phyloP scores from a whole-genome alignment of 192 early-diverging fungal genomes.

The Helicostylum pulchrum region DNA sequence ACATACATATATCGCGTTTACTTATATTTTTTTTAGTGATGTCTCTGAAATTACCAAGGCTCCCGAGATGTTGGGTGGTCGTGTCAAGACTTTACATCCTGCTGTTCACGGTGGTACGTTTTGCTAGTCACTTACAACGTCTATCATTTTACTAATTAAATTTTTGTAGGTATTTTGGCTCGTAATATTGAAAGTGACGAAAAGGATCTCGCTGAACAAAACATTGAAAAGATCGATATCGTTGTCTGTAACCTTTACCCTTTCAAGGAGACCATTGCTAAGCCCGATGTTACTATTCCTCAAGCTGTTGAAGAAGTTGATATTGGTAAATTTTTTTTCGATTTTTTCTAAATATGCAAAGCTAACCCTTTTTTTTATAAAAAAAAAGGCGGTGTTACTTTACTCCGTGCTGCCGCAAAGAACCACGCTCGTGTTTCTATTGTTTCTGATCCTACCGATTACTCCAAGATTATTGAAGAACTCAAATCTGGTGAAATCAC shows the following conservation, averaged over 20 bases:
- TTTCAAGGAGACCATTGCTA: conserved; percentile 92
- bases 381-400: conserved; percentile 85
- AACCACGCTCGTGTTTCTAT: conserved; percentile 95
- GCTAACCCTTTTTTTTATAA: conserved; percentile 4
- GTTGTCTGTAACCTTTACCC: conserved; percentile 99
- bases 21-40: conserved; percentile 56
- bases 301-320: conserved; percentile 98
- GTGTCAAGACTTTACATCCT: conserved; percentile 98
- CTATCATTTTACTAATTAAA: not conserved
- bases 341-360: not conserved
- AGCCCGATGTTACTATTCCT: conserved; percentile 83
- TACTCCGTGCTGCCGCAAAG: conserved; percentile 97
- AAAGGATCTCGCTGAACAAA: conserved; percentile 80
- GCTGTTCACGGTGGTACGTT: conserved; percentile 88
- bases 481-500: conserved; percentile 63
- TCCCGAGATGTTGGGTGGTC: conserved; percentile 98
- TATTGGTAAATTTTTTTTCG: conserved; percentile 67
- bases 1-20: not conserved
- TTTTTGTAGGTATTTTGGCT: conserved; percentile 73
- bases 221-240: conserved; percentile 91
- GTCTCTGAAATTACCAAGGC: conserved; percentile 97
- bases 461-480: conserved; percentile 74
- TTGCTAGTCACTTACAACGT: not conserved
- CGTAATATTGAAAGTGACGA: conserved; percentile 81
- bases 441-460: conserved; percentile 91